Evolutionary conservation across 345 rosid genomes (phyloP).

Genomic region (Sisymbrium irio): DNA sequence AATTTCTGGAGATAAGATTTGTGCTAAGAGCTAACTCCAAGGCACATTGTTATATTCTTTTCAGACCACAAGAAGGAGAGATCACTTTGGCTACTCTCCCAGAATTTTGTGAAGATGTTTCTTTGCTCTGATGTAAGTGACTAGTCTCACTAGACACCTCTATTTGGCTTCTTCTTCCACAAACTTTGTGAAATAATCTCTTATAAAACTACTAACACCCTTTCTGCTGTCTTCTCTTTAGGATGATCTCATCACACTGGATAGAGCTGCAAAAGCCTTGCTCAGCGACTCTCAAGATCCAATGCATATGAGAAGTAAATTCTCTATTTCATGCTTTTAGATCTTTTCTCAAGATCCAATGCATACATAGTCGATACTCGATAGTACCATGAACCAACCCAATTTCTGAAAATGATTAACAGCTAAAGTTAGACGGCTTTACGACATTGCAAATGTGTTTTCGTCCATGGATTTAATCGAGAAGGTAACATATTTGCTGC

Average conservation of each 20-base stretch:
- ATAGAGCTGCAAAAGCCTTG: constrained; percentile 61
- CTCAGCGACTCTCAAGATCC: constrained; percentile 59
- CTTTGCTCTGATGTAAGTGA: constrained; percentile 69
- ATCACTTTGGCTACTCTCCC: constrained; percentile 71
- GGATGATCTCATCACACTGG: constrained; percentile 71
- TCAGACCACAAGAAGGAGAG: constrained; percentile 66
- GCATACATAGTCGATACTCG: not conserved
- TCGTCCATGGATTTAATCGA: constrained; percentile 73
- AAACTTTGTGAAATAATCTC: not conserved
- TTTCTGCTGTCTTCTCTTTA: constrained; percentile 21
- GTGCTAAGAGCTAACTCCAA: not conserved
- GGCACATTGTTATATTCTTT: not conserved
- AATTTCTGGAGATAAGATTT: not conserved
- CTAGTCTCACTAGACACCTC: not conserved
- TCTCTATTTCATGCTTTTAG: not conserved
- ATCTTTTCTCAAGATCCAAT: constrained; percentile 5
- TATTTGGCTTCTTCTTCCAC: not conserved
- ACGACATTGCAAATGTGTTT: constrained; percentile 86
- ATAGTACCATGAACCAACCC: constrained; percentile 13
- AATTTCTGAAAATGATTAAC: constrained; percentile 29
- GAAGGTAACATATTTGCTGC: constrained; percentile 42
- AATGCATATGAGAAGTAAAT: constrained; percentile 67
- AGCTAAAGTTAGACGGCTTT: constrained; percentile 85
- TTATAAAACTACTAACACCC: not conserved
- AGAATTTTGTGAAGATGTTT: constrained; percentile 82